Evolutionary conservation across 768 basidiomycete species (phyloP), one percentile per base, ranked within the genome.

Genomic region (Paxillus rubicundulus): DNA sequence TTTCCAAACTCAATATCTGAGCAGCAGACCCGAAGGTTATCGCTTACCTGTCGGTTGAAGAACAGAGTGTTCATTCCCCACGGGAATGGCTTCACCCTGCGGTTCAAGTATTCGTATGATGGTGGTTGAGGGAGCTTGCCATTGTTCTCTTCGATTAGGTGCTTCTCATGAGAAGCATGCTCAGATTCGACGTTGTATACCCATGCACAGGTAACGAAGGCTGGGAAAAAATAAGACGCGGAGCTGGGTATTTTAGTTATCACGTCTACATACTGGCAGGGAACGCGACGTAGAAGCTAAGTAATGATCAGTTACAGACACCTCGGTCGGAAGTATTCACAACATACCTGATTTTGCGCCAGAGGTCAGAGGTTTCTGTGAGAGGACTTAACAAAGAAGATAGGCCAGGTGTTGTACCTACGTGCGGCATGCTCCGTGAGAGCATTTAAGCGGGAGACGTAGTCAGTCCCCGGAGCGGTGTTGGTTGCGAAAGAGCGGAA

Each of bases 11-110:
- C 48, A 50, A 45, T 50, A 46, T 38, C 21, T 49, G 32, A 40
- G 42, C 17, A 37, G 18, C 39, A 21, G 9, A 17, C 6, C 4
- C n/a, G 41, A 5, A 36, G 2, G 52, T 17, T 44, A 9, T 45
- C n/a, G 63, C 84, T 42, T 66, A 88, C 90, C 59, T 81, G 75
- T 46, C 82, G 69, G 67, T 90, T 92, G 75, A 80, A 93, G 78
- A 93, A 93, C 16, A 93, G 78, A 13, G 81, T 79, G 80, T 93
- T 93, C 61, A 59, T 70, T 20, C 91, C 91, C 91, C 91, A 93
- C 17, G 91, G 91, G 78, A 79, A 93, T 37, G 90, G 87, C 70
- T 89, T 90, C 53, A 68, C 67, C 54, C 91, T 77, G 62, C 75
- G 81, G 75, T 92, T 91, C 70, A 93, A 62, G 74, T 86, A 89